phyloP scores from a whole-genome alignment of 306 rosid species.

The Vicia villosa region DNA sequence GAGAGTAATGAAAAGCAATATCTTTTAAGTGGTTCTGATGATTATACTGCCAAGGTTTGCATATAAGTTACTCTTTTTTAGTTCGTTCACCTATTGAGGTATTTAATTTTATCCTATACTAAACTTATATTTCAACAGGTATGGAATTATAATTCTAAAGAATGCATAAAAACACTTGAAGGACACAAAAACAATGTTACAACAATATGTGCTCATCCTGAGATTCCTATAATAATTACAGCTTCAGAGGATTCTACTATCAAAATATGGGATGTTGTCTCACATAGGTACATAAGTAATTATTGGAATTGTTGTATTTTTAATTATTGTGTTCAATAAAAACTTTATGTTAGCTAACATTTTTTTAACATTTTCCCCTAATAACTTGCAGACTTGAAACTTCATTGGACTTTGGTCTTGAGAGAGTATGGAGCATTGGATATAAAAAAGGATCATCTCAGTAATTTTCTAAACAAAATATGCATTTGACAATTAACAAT shows the following conservation, averaged over 20 bases:
- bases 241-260: slow-evolving; percentile 60
- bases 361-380: background rate
- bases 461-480: slow-evolving; percentile 40
- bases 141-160: slow-evolving; percentile 53
- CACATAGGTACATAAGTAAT: no score
- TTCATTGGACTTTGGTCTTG: slow-evolving; percentile 50
- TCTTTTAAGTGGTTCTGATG: slow-evolving; percentile 72
- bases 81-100: background rate
- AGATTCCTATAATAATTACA: slow-evolving; percentile 55
- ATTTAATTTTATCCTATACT: background rate
- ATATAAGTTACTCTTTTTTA: background rate
- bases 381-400: slow-evolving; percentile 45
- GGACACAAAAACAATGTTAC: slow-evolving; percentile 62
- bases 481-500: slow-evolving; percentile 7
- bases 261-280: slow-evolving; percentile 39
- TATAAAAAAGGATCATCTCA: slow-evolving; percentile 47
- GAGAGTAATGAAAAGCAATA: slow-evolving; percentile 38
- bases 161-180: slow-evolving; percentile 49
- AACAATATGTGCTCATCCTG: slow-evolving; percentile 50
- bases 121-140: slow-evolving; percentile 37
- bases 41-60: slow-evolving; percentile 58
- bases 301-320: no score
- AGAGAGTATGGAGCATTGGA: slow-evolving; percentile 68
- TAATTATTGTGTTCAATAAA: no score
- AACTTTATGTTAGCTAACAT: background rate